Evolutionary conservation across 164 flowering plant species (phyloP), one percentile per base, ranked within the genome.

Genomic region (Sedum album): DNA sequence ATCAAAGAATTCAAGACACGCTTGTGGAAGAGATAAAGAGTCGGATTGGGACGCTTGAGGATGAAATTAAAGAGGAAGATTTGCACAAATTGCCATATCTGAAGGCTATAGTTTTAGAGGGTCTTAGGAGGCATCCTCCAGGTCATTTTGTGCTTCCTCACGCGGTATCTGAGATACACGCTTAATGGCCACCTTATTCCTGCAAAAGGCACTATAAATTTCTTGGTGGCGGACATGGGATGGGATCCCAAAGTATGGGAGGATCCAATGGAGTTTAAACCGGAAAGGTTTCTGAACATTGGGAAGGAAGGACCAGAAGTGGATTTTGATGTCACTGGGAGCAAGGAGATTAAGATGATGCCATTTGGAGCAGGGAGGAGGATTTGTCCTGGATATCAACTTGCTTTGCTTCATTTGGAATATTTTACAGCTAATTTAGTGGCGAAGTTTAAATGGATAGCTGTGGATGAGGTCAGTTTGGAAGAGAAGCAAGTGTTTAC

Each of bases 21-120:
- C 70, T 80, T 3, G 68, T 72, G 79, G n/a, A n/a, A n/a, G n/a
- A 80, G 67, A 74, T 80, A 14, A 21, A 23, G 3, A 31, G 53
- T 0, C 74, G 70, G 15, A 26, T 73, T 7, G 66, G 42, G 18
- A 71, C 73, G 30, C 62, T n/a, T 25, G 57, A 44, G 31, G 67
- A 64, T 10, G 73, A 69, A 18, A 62, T 69, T 38, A 69, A 28
- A 21, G 71, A 69, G 36, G 66, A 69, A 20, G 71, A 69, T 33
- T 25, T 69, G 5, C 18, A 44, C 9, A 69, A 42, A 18, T 31
- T 69, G 66, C 66, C 66, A 2, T 69, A 69, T 30, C n/a, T 70
- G 8, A 65, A 70, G 11, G 72, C 72, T 1, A 42, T 64, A 11
- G 33, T 70, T 3, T 49, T 70, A 21, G 72, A 70, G 46, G 38